Evolutionary conservation across 805 yeast genomes (phyloP).

Genomic region (Alloascoidea africana): DNA sequence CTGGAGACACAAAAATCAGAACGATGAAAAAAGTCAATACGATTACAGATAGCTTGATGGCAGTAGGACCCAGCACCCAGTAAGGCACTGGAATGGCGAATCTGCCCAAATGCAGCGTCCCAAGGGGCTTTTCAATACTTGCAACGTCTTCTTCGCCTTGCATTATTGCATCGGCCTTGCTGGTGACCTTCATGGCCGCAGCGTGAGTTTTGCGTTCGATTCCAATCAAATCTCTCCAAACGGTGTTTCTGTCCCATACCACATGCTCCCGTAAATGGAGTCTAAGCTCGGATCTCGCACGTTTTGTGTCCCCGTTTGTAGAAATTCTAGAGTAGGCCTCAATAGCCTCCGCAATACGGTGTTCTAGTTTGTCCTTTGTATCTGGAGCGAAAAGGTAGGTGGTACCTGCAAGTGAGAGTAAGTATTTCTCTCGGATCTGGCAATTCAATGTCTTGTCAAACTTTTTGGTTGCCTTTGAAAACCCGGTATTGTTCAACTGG

Average conservation of each 20-base stretch:
- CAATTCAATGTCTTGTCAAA: slow-evolving; percentile 74
- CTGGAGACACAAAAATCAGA: slow-evolving; percentile 31
- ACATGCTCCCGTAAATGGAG: slow-evolving; percentile 74
- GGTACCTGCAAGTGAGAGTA: slow-evolving; percentile 26
- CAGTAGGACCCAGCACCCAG: slow-evolving; percentile 20
- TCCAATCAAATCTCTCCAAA: slow-evolving; percentile 94
- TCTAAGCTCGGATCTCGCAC: slow-evolving; percentile 33
- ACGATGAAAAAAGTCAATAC: slow-evolving; percentile 23
- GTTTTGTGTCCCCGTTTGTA: slow-evolving; percentile 20
- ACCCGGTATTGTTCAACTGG: slow-evolving; percentile 79
- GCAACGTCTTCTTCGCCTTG: slow-evolving; percentile 11
- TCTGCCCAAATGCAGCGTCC: slow-evolving; percentile 5
- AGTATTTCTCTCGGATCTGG: slow-evolving; percentile 40
- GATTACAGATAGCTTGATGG: slow-evolving; percentile 32
- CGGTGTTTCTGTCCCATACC: slow-evolving; percentile 95
- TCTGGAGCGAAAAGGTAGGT: slow-evolving; percentile 39
- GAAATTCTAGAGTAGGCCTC: slow-evolving; percentile 38
- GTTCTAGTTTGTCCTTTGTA: slow-evolving; percentile 33
- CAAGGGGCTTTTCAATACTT: too few relatives aligned
- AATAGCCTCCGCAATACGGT: slow-evolving; percentile 35
- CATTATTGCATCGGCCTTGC: slow-evolving; percentile 20
- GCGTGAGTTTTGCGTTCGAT: slow-evolving; percentile 78
- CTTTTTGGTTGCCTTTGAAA: slow-evolving; percentile 79
- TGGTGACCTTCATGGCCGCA: slow-evolving; percentile 22
- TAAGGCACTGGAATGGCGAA: slow-evolving; percentile 17